phyloP scores from a whole-genome alignment of 75 land plant species.

The Azolla pinnata region DNA sequence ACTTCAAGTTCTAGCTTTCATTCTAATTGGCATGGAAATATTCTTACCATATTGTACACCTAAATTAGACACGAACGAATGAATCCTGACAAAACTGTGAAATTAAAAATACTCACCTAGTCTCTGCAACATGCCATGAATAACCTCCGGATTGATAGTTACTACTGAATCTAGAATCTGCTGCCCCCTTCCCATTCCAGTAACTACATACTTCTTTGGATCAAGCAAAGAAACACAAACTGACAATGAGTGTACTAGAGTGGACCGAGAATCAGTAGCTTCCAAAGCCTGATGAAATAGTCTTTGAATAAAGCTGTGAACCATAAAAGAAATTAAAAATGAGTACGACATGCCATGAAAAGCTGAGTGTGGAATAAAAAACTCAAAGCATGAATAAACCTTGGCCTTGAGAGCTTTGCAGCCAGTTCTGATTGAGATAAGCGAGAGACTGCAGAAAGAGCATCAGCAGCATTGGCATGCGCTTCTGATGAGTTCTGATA shows the following conservation, averaged over 20 bases:
- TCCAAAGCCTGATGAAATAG: constrained; percentile 77
- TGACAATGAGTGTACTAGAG: constrained; percentile 69
- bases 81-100: background rate
- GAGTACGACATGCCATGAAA: background rate
- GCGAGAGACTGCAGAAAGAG: constrained; percentile 63
- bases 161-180: constrained; percentile 38
- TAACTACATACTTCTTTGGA: constrained; percentile 54
- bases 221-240: constrained; percentile 86
- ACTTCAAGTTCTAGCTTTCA: background rate
- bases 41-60: background rate
- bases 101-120: constrained; percentile 41
- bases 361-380: background rate
- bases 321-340: too few species aligned
- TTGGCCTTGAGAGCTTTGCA: constrained; percentile 69
- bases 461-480: constrained; percentile 88
- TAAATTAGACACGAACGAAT: background rate
- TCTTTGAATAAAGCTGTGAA: constrained; percentile 79
- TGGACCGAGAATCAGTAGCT: constrained; percentile 74
- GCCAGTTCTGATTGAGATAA: constrained; percentile 74
- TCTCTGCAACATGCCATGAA: constrained; percentile 86
- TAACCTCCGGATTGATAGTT: constrained; percentile 57
- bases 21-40: too few species aligned
- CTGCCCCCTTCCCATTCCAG: constrained; percentile 38
- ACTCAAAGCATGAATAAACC: constrained; percentile 25
- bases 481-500: constrained; percentile 73